phyloP scores from a whole-genome alignment of 805 yeast species.

The Gaillardinia entomophila region DNA sequence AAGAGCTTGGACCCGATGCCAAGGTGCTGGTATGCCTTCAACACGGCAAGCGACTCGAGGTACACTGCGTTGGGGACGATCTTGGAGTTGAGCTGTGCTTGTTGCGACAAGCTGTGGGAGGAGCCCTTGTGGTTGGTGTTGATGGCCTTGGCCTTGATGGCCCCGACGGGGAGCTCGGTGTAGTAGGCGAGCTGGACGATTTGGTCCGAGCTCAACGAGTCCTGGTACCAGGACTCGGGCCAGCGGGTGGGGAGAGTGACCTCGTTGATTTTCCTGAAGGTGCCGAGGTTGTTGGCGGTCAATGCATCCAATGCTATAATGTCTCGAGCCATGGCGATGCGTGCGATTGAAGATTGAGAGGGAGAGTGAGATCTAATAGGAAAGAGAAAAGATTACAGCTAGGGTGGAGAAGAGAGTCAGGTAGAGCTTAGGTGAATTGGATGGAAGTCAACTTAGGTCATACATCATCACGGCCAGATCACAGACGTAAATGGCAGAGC shows the following conservation, averaged over 20 bases:
- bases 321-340: slow-evolving; percentile 37
- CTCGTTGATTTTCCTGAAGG: slow-evolving; percentile 51
- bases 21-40: slow-evolving; percentile 53
- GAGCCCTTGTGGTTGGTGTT: slow-evolving; percentile 37
- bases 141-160: slow-evolving; percentile 51
- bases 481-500: too few species aligned
- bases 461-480: too few species aligned
- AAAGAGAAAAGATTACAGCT: too few species aligned
- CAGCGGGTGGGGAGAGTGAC: slow-evolving; percentile 48
- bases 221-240: slow-evolving; percentile 47
- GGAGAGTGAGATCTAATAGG: too few species aligned
- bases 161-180: slow-evolving; percentile 79
- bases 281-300: slow-evolving; percentile 55
- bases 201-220: slow-evolving; percentile 42
- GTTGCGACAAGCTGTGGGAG: slow-evolving; percentile 17
- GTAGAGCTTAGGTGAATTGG: too few species aligned
- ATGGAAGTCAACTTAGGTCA: too few species aligned
- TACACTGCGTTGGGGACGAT: slow-evolving; percentile 49
- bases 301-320: slow-evolving; percentile 51
- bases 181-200: slow-evolving; percentile 57
- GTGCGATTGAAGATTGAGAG: too few species aligned
- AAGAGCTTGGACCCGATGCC: slow-evolving; percentile 62
- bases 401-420: too few species aligned
- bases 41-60: slow-evolving; percentile 63
- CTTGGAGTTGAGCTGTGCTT: slow-evolving; percentile 14